Conservation (phyloP, 139 green algal genomes). For the Haematococcus sp. region DNA sequence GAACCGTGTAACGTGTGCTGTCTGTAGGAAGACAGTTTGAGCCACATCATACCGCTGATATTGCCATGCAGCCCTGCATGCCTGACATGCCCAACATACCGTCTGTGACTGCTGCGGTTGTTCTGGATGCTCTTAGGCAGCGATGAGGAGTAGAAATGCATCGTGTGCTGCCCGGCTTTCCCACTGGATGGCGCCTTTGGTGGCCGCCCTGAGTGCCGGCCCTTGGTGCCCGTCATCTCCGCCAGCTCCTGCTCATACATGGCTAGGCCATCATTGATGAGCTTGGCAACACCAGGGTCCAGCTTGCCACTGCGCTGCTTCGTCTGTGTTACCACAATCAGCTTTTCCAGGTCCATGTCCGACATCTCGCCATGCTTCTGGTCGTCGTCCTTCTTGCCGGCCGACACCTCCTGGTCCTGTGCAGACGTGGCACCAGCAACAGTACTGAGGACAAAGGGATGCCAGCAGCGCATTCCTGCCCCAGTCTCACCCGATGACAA, state of each 20-base stretch:
- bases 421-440: not conserved
- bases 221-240: conserved; percentile 22
- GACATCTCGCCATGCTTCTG: conserved; percentile 51
- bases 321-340: conserved; percentile 59
- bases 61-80: too few species aligned
- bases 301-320: conserved; percentile 23
- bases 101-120: not conserved
- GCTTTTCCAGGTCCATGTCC: conserved; percentile 77
- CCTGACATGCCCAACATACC: too few species aligned
- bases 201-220: not conserved
- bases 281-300: conserved; percentile 26
- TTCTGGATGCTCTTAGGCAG: conserved; percentile 20
- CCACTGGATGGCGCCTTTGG: conserved; percentile 4
- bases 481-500: too few species aligned
- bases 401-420: conserved; percentile 15
- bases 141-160: conserved; percentile 41
- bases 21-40: too few species aligned
- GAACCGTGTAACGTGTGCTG: too few species aligned
- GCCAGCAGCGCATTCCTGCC: too few species aligned
- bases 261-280: conserved; percentile 86
- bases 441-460: too few species aligned
- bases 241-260: conserved; percentile 72
- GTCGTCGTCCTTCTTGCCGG: conserved; percentile 16
- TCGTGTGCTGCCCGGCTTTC: not conserved
- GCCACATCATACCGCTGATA: too few species aligned